Conservation (phyloP, 495 filamentous ascomycete genomes). For the Staphylotrichum longicolle region DNA sequence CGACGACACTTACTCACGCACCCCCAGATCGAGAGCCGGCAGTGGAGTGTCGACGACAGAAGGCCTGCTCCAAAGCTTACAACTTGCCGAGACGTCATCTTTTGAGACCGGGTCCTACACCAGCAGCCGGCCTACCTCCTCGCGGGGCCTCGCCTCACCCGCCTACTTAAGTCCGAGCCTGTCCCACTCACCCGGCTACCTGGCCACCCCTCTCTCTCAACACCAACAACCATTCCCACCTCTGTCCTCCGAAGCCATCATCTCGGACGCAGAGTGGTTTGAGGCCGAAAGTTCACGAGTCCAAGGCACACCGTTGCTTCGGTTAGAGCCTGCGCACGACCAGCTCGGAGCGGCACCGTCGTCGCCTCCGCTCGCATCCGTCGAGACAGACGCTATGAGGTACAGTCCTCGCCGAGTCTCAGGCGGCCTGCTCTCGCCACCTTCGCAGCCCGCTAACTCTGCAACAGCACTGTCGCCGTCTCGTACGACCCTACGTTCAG, state of each 20-base stretch:
- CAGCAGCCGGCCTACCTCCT: slow-evolving; percentile 33
- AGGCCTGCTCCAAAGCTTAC: slow-evolving; percentile 36
- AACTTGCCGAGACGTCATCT: slow-evolving; percentile 33
- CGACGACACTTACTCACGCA: slow-evolving; percentile 47
- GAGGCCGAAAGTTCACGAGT: slow-evolving; percentile 27
- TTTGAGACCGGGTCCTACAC: slow-evolving; percentile 31
- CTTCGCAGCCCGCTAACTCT: slow-evolving; percentile 16
- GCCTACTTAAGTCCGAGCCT: slow-evolving; percentile 31
- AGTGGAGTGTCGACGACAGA: slow-evolving; percentile 40
- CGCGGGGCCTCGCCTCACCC: slow-evolving; percentile 30
- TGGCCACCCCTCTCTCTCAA: slow-evolving; percentile 29
- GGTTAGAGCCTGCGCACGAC: slow-evolving; percentile 38
- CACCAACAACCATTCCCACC: slow-evolving; percentile 32
- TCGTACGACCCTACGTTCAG: slow-evolving; percentile 45
- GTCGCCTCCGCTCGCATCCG: slow-evolving; percentile 30
- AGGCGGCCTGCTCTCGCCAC: not conserved
- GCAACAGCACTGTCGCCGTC: slow-evolving; percentile 45
- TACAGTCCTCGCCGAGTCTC: slow-evolving; percentile 23
- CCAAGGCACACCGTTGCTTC: slow-evolving; percentile 37
- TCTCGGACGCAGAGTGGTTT: slow-evolving; percentile 37
- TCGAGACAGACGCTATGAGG: slow-evolving; percentile 43
- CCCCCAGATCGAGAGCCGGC: slow-evolving; percentile 42
- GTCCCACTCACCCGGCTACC: slow-evolving; percentile 27
- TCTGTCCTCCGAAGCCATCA: slow-evolving; percentile 22
- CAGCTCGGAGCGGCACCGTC: slow-evolving; percentile 27